phyloP scores from a whole-genome alignment of 2,329 filamentous ascomycete genomes.

The Phoma sp. region DNA sequence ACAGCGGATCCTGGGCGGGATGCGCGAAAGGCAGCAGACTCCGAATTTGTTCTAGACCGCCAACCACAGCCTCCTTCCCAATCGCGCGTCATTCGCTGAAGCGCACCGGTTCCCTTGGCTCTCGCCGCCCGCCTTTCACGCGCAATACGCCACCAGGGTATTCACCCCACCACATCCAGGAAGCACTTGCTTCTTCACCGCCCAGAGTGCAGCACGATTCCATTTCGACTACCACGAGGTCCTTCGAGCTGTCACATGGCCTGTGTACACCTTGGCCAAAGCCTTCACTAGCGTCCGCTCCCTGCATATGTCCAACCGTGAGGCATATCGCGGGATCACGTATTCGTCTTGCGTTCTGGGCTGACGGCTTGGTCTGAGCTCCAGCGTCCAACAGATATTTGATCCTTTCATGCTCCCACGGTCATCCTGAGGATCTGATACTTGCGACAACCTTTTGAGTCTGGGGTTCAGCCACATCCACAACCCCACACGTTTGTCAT shows the following conservation, averaged over 20 bases:
- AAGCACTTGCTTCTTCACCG: conserved; percentile 11
- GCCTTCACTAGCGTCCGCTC: conserved; percentile 15
- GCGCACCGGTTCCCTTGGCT: conserved; percentile 11
- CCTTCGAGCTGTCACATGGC: conserved; percentile 15
- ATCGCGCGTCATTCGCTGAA: conserved; percentile 14
- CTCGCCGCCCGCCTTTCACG: conserved; percentile 16
- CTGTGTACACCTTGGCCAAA: conserved; percentile 10
- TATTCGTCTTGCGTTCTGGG: conserved; percentile 13
- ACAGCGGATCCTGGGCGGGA: conserved; percentile 4
- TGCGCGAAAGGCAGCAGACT: conserved; percentile 1
- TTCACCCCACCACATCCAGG: conserved; percentile 5
- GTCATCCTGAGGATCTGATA: neutral
- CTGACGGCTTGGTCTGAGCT: conserved; percentile 12
- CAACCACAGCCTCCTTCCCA: neutral
- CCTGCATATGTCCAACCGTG: conserved; percentile 16
- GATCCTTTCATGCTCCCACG: conserved; percentile 5
- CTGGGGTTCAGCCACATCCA: conserved; percentile 7
- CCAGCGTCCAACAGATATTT: conserved; percentile 12
- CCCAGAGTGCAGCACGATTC: conserved; percentile 3
- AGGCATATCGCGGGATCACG: conserved; percentile 11
- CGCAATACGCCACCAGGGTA: conserved; percentile 18
- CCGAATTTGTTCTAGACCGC: conserved; percentile 3
- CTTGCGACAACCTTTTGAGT: neutral
- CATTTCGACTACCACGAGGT: conserved; percentile 13
- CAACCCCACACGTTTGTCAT: conserved; percentile 22